A percentile compares a stretch with the other conserved stretches of the same genome.
phyloP scores from a whole-genome alignment of 2,329 filamentous ascomycete species.

The Diaporthe vaccinii region DNA sequence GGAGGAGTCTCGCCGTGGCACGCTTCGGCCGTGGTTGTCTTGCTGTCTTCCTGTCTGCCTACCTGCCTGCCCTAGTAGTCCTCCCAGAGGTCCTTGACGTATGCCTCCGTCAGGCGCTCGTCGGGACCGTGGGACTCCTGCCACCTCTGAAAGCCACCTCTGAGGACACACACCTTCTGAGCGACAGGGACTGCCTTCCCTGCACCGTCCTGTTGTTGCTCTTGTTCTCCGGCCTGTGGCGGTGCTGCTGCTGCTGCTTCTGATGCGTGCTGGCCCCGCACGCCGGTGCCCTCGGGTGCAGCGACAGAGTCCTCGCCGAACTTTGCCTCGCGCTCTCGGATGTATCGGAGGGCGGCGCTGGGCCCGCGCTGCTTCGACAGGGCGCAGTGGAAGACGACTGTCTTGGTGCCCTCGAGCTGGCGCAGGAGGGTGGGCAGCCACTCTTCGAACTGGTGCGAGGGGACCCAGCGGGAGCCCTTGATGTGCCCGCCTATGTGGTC shows the following conservation, averaged over 20 bases:
- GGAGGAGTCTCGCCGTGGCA: background rate
- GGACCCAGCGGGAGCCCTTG: constrained; percentile 79
- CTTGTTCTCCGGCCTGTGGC: constrained; percentile 42
- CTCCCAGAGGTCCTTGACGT: constrained; percentile 87
- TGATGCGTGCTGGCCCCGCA: constrained; percentile 42
- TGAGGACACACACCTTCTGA: constrained; percentile 86
- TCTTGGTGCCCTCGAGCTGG: constrained; percentile 80
- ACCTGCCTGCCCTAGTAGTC: constrained; percentile 57
- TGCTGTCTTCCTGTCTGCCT: background rate
- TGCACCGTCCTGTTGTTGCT: constrained; percentile 44
- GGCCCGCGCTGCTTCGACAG: constrained; percentile 93
- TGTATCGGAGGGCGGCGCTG: constrained; percentile 83
- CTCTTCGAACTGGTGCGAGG: constrained; percentile 79
- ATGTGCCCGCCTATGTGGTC: constrained; percentile 96
- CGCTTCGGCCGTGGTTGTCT: background rate
- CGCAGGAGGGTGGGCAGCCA: constrained; percentile 87
- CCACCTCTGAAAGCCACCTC: constrained; percentile 89
- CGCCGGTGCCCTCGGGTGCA: constrained; percentile 39
- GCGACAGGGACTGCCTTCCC: constrained; percentile 43
- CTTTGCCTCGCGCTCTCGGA: constrained; percentile 75
- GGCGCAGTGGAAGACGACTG: constrained; percentile 94
- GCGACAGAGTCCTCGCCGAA: constrained; percentile 46
- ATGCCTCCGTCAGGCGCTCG: constrained; percentile 84
- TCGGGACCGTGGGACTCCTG: constrained; percentile 87
- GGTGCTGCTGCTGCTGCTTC: constrained; percentile 47